Evolutionary conservation across 163 green algal genomes (phyloP), one percentile per base, ranked within the genome.

Genomic region (Coccomyxa subellipsoidea): DNA sequence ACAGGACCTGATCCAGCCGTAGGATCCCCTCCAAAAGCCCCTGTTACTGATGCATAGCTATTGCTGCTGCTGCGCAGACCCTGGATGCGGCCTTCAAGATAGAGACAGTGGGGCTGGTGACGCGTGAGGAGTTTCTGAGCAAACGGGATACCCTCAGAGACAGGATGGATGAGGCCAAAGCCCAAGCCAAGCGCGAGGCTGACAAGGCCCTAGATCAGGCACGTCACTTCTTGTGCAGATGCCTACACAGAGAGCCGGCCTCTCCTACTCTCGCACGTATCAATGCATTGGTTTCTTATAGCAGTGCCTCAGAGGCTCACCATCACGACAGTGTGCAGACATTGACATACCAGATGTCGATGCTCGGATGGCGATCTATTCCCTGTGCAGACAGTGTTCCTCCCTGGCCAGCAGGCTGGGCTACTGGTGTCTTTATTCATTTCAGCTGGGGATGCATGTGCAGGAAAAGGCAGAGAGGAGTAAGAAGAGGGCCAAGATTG

Each of bases 21-120:
- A n/a, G n/a, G n/a, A n/a, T n/a, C n/a, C n/a, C n/a, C n/a, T n/a
- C n/a, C n/a, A n/a, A n/a, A n/a, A n/a, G n/a, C n/a, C n/a, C n/a
- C 39, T 37, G 10, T n/a, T 21, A 66, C 47, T 66, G 47, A 29
- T 66, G 47, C 47, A 66, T 66, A n/a, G n/a, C n/a, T n/a, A n/a
- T n/a, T n/a, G n/a, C n/a, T n/a, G n/a, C n/a, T n/a, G n/a, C n/a
- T n/a, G n/a, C n/a, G n/a, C n/a, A n/a, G n/a, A n/a, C n/a, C n/a
- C n/a, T n/a, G n/a, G n/a, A n/a, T n/a, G n/a, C n/a, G 27, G 95
- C 94, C 7, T 97, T 99, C 86, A 96, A 96, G 82, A 94, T 93
- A 35, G 92, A 98, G 84, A 98, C 96, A 0, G 90, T 98, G 18
- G 96, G 96, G 0, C 85, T 99, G 36, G 93, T 98, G 10, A 98